Evolutionary conservation across 345 rosid species (phyloP).

Genomic region (Pistacia integerrima): DNA sequence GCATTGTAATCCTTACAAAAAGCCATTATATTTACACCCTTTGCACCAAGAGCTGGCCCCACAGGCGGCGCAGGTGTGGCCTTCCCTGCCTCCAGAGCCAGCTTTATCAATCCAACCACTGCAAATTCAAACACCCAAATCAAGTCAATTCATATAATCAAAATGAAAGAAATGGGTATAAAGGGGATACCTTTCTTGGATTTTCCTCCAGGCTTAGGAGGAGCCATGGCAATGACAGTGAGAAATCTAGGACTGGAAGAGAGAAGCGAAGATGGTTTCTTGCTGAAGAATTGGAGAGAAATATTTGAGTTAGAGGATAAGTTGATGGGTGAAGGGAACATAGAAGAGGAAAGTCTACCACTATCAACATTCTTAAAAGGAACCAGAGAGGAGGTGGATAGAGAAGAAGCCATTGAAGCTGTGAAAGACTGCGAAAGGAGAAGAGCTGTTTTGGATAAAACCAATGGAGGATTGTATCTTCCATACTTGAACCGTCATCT

Average conservation of each 20-base stretch:
- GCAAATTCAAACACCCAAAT: slow-evolving; percentile 13
- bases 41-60: slow-evolving; percentile 89
- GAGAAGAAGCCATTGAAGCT: slow-evolving; percentile 57
- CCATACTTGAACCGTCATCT: background rate
- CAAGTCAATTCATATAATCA: background rate
- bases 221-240: slow-evolving; percentile 92
- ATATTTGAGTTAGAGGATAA: slow-evolving; percentile 52
- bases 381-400: slow-evolving; percentile 39
- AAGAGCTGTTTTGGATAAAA: slow-evolving; percentile 29
- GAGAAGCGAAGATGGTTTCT: slow-evolving; percentile 43
- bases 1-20: slow-evolving; percentile 98
- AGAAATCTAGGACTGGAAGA: slow-evolving; percentile 59
- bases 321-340: slow-evolving; percentile 36
- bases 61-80: slow-evolving; percentile 97
- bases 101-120: slow-evolving; percentile 79
- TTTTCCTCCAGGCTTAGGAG: slow-evolving; percentile 87
- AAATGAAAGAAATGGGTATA: background rate
- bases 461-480: background rate
- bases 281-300: slow-evolving; percentile 52
- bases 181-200: slow-evolving; percentile 67
- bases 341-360: slow-evolving; percentile 41
- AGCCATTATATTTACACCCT: slow-evolving; percentile 89
- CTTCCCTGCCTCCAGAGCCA: slow-evolving; percentile 95
- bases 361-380: slow-evolving; percentile 21
- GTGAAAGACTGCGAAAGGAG: background rate